phyloP scores from a whole-genome alignment of 192 early-diverging fungal species.

The Chytriomyces confervae region DNA sequence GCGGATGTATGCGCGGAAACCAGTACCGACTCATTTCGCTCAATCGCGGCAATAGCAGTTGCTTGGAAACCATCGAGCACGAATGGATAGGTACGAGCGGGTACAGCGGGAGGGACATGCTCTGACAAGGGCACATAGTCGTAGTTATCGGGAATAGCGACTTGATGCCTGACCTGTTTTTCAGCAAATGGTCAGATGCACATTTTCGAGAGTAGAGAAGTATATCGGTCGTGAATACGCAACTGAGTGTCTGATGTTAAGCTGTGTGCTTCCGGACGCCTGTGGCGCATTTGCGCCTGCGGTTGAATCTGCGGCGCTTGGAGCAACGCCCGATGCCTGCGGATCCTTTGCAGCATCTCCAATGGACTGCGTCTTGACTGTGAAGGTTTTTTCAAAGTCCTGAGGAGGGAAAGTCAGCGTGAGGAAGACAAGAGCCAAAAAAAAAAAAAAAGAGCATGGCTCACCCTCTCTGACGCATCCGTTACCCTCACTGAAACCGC shows the following conservation, averaged over 20 bases:
- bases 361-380: slow-evolving; percentile 32
- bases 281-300: not conserved
- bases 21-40: slow-evolving; percentile 91
- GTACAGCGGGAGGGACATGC: slow-evolving; percentile 77
- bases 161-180: slow-evolving; percentile 88
- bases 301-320: not conserved
- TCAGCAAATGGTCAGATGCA: not conserved
- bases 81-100: slow-evolving; percentile 89
- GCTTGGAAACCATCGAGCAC: slow-evolving; percentile 95
- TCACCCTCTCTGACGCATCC: too few species aligned
- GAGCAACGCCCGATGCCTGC: not conserved
- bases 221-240: not conserved
- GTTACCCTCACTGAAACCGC: too few species aligned
- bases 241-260: slow-evolving; percentile 45
- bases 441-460: too few species aligned
- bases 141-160: slow-evolving; percentile 87
- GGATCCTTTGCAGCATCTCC: slow-evolving; percentile 25
- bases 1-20: slow-evolving; percentile 96
- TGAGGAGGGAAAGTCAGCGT: not conserved
- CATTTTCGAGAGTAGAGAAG: not conserved
- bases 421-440: too few species aligned
- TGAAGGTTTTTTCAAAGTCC: slow-evolving; percentile 35
- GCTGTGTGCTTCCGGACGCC: slow-evolving; percentile 1
- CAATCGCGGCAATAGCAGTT: slow-evolving; percentile 85
- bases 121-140: slow-evolving; percentile 85